Evolutionary conservation across 2,329 filamentous ascomycete genomes (phyloP).

Genomic region (Cladosporium austrohemisphaericum): DNA sequence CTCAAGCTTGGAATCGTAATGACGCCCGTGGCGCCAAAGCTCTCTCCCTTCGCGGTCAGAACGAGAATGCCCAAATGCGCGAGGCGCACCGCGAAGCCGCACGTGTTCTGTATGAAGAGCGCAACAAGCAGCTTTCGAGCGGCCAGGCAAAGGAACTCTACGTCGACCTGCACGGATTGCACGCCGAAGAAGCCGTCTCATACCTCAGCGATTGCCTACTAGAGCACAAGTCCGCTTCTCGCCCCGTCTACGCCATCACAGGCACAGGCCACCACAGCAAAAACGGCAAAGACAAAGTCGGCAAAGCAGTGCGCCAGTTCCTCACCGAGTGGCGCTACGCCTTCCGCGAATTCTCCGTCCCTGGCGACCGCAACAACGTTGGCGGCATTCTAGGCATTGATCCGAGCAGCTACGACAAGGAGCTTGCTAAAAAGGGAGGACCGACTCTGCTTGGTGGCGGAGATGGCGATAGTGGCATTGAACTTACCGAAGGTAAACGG

Average conservation of each 20-base stretch:
- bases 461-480: slow-evolving; percentile 38
- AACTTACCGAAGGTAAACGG: slow-evolving; percentile 26
- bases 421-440: slow-evolving; percentile 28
- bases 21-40: slow-evolving; percentile 95
- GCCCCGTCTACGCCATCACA: slow-evolving; percentile 90
- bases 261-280: slow-evolving; percentile 97
- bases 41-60: slow-evolving; percentile 87
- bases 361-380: slow-evolving; percentile 84
- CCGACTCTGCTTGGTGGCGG: slow-evolving; percentile 34
- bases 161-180: slow-evolving; percentile 95
- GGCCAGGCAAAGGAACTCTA: slow-evolving; percentile 69
- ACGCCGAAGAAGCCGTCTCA: slow-evolving; percentile 92
- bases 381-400: slow-evolving; percentile 64
- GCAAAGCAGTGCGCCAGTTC: slow-evolving; percentile 85
- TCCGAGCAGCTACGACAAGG: slow-evolving; percentile 55
- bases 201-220: slow-evolving; percentile 86
- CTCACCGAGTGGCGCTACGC: slow-evolving; percentile 94
- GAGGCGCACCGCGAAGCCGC: slow-evolving; percentile 95
- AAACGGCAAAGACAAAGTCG: slow-evolving; percentile 98
- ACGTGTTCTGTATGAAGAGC: slow-evolving; percentile 85
- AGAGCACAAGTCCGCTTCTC: slow-evolving; percentile 68
- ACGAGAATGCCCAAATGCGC: slow-evolving; percentile 94
- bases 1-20: slow-evolving; percentile 97
- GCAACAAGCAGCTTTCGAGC: slow-evolving; percentile 65
- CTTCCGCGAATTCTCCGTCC: slow-evolving; percentile 93